These are phyloP conservation scores for Erodium moschatum DNA, from an alignment of 441 rosid genomes.

Conservation along the genomic window DNA sequence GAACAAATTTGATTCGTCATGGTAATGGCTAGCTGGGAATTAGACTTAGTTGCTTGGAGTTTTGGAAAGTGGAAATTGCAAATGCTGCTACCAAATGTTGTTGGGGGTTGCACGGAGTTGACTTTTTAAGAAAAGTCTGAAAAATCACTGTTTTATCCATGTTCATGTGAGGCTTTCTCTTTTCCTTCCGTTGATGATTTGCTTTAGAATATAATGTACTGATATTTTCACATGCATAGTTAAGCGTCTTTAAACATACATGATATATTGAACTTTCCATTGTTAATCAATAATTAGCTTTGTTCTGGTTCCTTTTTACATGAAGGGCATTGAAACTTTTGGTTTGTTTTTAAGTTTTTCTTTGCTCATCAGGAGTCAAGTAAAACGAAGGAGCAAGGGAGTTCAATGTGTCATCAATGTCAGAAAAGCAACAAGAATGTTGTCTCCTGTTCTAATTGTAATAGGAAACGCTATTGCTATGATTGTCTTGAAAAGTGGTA, in stretches of 20 bases:
- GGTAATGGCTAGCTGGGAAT: too few species aligned
- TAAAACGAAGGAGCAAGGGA: conserved; percentile 10
- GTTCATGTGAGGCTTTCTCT: not conserved
- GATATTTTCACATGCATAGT: not conserved
- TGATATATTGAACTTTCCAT: not conserved
- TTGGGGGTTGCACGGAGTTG: not conserved
- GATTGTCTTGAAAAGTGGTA: conserved; percentile 17
- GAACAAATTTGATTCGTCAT: too few species aligned
- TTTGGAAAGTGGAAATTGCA: not conserved
- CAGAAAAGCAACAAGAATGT: conserved; percentile 17
- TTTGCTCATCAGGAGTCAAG: conserved; percentile 3
- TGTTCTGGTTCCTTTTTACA: not conserved
- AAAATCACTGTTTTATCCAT: not conserved
- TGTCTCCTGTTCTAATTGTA: conserved; percentile 16
- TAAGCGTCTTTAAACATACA: not conserved
- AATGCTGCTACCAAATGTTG: not conserved
- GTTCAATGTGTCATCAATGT: conserved; percentile 19
- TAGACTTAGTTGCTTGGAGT: not conserved
- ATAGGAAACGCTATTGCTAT: conserved; percentile 17
- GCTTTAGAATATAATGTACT: too few species aligned
- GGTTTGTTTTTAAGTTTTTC: not conserved
- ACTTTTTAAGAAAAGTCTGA: not conserved
- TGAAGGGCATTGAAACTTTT: not conserved
- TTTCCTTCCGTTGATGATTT: too few species aligned
- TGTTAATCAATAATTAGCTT: not conserved